phyloP scores from a whole-genome alignment of 306 rosid species.

The Biancaea sappan region DNA sequence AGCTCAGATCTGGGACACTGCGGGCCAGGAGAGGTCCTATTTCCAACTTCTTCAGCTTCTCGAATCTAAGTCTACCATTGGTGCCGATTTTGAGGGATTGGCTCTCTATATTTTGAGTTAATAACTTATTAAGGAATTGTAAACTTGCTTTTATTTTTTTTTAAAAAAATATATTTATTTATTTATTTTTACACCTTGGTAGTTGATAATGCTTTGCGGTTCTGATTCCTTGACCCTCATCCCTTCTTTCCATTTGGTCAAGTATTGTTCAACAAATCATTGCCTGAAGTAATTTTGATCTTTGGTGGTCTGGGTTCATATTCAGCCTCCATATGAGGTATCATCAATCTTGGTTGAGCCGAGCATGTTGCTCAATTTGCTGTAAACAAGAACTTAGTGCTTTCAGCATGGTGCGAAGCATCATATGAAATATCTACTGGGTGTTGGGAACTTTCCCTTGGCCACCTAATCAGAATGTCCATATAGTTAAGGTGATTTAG shows the following conservation, averaged over 20 bases:
- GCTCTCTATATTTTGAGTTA: no score
- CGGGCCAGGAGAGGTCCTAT: no score
- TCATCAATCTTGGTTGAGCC: background rate
- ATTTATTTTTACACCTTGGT: background rate
- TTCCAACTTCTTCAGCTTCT: no score
- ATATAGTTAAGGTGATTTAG: background rate
- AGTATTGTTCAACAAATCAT: background rate
- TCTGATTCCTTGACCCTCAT: background rate
- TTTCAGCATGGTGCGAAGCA: background rate
- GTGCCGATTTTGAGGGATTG: no score
- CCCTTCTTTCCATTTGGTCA: background rate
- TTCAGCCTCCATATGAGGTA: background rate
- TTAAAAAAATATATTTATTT: no score
- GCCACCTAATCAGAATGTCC: background rate
- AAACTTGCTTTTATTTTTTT: no score
- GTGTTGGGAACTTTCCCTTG: background rate
- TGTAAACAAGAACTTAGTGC: background rate
- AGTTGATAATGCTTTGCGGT: background rate
- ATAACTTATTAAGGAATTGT: no score
- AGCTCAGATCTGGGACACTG: no score
- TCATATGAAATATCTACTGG: background rate
- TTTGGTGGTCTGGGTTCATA: background rate
- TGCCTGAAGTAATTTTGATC: background rate
- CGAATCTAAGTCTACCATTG: no score
- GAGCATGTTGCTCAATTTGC: background rate